Evolutionary conservation across 208 protist species (phyloP).

Genomic region (Leishmania major): DNA sequence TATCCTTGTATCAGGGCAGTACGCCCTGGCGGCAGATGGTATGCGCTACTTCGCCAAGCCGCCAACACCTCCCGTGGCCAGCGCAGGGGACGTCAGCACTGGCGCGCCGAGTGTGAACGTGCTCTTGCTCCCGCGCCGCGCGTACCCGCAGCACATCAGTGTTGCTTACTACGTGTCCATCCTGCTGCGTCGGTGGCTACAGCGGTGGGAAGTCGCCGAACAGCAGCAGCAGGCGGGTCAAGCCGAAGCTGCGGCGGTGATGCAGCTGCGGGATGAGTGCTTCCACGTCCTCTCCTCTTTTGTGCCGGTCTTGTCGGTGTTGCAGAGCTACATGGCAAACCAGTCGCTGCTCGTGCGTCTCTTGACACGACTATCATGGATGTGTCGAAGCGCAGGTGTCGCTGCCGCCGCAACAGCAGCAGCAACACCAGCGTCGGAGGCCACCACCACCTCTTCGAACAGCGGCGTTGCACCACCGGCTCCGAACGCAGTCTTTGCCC

Average conservation of each 20-base stretch:
- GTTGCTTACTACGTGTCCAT: constrained; percentile 33
- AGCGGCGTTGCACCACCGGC: background rate
- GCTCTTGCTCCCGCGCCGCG: constrained; percentile 53
- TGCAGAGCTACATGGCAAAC: constrained; percentile 46
- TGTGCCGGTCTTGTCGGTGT: constrained; percentile 38
- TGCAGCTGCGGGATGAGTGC: constrained; percentile 8
- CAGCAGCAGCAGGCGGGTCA: background rate
- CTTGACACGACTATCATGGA: constrained; percentile 22
- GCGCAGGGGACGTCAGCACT: background rate
- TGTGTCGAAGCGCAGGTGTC: constrained; percentile 12
- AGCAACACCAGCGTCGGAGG: background rate
- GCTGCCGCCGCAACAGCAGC: background rate
- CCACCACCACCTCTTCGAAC: background rate
- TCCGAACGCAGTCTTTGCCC: constrained; percentile 22
- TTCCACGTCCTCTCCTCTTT: constrained; percentile 31
- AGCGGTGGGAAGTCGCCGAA: constrained; percentile 24
- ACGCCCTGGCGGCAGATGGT: constrained; percentile 30
- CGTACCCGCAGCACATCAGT: constrained; percentile 39
- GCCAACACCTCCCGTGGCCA: background rate
- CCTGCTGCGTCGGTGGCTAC: constrained; percentile 29
- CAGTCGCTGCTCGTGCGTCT: constrained; percentile 50
- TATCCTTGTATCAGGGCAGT: constrained; percentile 50
- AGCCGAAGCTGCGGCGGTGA: background rate
- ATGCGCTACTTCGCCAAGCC: constrained; percentile 36
- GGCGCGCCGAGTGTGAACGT: constrained; percentile 46